These are phyloP conservation scores for Rosa chinensis DNA, from an alignment of 306 rosid genomes.

Conservation along the genomic window DNA sequence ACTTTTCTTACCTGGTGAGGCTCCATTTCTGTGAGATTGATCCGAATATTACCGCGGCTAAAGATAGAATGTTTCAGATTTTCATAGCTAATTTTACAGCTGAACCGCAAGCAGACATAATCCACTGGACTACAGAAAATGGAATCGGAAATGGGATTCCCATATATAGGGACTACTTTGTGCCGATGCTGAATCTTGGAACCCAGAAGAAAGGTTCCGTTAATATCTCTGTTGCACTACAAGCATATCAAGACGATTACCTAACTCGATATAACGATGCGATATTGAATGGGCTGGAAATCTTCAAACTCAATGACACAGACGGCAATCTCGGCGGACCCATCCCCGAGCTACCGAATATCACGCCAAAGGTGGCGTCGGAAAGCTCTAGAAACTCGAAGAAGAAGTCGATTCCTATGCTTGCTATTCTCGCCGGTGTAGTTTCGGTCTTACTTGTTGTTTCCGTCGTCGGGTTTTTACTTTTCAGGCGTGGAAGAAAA, in stretches of 20 bases:
- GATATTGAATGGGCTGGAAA: slow-evolving; percentile 48
- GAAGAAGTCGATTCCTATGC: not conserved
- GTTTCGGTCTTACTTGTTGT: not conserved
- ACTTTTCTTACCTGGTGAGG: slow-evolving; percentile 29
- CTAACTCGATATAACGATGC: not conserved
- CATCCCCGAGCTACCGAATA: slow-evolving; percentile 26
- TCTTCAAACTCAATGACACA: slow-evolving; percentile 38
- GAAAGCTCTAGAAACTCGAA: not conserved
- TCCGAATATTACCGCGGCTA: fast-evolving
- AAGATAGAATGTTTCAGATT: slow-evolving; percentile 16
- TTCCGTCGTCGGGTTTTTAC: not conserved
- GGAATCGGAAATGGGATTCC: not conserved
- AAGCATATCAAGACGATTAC: not conserved
- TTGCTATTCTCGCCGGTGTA: slow-evolving; percentile 8
- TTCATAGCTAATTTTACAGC: slow-evolving; percentile 30
- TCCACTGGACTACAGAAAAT: not conserved
- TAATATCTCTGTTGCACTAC: slow-evolving; percentile 20
- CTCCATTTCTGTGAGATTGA: slow-evolving; percentile 32
- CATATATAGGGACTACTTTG: slow-evolving; percentile 14
- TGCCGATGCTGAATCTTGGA: not conserved
- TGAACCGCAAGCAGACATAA: not conserved
- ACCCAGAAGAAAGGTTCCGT: not conserved
- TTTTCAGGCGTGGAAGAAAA: not conserved
- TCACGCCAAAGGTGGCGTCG: not conserved
- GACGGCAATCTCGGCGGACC: slow-evolving; percentile 34